A percentile compares a stretch with the other conserved stretches of the same genome.
phyloP scores from a whole-genome alignment of 2,329 filamentous ascomycete genomes.

The Plenodomus lindquistii region DNA sequence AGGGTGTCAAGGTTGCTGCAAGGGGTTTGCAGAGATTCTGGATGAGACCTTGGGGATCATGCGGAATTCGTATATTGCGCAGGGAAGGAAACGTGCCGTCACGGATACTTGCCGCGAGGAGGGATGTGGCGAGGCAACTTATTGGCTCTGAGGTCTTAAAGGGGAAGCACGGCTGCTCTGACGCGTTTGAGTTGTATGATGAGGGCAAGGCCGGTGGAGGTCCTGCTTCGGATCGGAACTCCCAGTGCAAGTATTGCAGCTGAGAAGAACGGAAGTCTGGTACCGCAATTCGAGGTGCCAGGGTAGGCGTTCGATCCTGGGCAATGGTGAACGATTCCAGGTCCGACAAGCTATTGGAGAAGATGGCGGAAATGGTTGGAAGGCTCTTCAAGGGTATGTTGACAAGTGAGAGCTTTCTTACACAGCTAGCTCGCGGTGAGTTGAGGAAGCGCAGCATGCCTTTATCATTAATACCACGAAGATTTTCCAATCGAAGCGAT shows the following conservation, averaged over 20 bases:
- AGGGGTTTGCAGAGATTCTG: conserved; percentile 70
- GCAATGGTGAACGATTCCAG: conserved; percentile 57
- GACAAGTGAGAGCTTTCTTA: conserved; percentile 56
- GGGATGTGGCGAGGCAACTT: conserved; percentile 60
- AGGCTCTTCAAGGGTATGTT: conserved; percentile 59
- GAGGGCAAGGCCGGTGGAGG: conserved; percentile 15
- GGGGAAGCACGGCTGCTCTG: conserved; percentile 14
- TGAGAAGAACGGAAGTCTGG: conserved; percentile 54
- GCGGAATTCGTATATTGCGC: conserved; percentile 63
- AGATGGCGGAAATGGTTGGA: conserved; percentile 56
- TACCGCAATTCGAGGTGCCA: conserved; percentile 48
- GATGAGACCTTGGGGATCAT: conserved; percentile 70
- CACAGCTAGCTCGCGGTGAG: conserved; percentile 49
- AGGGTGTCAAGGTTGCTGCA: conserved; percentile 57
- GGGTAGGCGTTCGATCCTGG: conserved; percentile 54
- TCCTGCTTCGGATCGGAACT: conserved; percentile 51
- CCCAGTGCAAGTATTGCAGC: conserved; percentile 62
- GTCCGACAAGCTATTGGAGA: conserved; percentile 49
- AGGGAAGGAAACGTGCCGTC: conserved; percentile 67
- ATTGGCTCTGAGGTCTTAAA: conserved; percentile 46
- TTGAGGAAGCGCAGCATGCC: conserved; percentile 58
- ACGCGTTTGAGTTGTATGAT: neutral
- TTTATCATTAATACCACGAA: conserved; percentile 60
- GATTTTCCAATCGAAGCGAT: conserved; percentile 59
- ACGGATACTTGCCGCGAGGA: conserved; percentile 66